Conservation (phyloP, 148 eudicot genomes). For the Arbutus unedo region DNA sequence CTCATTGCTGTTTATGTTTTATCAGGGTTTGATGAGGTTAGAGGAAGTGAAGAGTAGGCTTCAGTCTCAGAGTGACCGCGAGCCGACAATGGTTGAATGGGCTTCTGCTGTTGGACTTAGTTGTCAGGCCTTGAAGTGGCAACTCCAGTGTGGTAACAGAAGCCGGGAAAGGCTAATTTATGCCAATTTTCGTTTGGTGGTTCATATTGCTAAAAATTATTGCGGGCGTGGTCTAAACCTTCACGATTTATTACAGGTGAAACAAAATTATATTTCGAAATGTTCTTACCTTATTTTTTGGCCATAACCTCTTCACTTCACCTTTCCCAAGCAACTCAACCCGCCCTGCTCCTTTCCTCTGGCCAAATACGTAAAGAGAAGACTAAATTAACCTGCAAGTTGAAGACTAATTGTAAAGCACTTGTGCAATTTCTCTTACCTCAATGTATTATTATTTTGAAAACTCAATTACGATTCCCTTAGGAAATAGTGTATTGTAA, state of each 20-base stretch:
- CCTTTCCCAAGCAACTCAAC: slow-evolving; percentile 2
- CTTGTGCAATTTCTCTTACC: background rate
- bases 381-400: background rate
- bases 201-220: slow-evolving; percentile 87
- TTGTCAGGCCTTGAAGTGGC: slow-evolving; percentile 49
- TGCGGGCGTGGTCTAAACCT: slow-evolving; percentile 77
- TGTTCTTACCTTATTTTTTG: background rate
- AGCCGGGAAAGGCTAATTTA: slow-evolving; percentile 71
- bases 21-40: slow-evolving; percentile 62
- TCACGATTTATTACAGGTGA: slow-evolving; percentile 88
- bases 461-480: background rate
- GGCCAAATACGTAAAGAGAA: background rate
- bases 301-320: background rate
- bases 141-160: slow-evolving; percentile 47
- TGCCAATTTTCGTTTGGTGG: slow-evolving; percentile 91
- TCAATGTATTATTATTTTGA: background rate
- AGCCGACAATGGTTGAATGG: slow-evolving; percentile 89
- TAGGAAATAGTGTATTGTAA: background rate
- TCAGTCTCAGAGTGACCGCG: slow-evolving; percentile 68
- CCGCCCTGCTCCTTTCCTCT: background rate
- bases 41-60: slow-evolving; percentile 60
- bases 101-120: slow-evolving; percentile 70
- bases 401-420: background rate
- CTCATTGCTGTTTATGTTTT: slow-evolving; percentile 8
- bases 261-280: background rate